Evolutionary conservation across 2,329 filamentous ascomycete species (phyloP).

Genomic region (Aspergillus awamori): DNA sequence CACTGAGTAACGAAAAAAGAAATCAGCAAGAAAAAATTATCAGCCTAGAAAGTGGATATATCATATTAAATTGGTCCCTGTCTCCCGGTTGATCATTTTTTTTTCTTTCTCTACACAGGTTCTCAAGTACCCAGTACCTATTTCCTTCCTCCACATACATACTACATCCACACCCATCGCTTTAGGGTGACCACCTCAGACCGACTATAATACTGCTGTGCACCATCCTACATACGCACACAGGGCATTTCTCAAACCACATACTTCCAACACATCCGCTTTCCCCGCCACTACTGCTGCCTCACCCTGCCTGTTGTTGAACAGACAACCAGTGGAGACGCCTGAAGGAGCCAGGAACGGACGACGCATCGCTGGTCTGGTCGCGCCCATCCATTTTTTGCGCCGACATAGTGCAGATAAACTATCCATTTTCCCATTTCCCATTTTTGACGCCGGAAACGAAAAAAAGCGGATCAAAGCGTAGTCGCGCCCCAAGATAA

Average conservation of each 20-base stretch:
- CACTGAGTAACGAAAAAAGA: conserved; percentile 12
- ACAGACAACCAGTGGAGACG: neutral
- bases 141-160: neutral
- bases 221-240: conserved; percentile 7
- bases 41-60: conserved; percentile 27
- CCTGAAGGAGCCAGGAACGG: conserved; percentile 1
- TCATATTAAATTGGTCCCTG: conserved; percentile 20
- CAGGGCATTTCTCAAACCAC: conserved; percentile 7
- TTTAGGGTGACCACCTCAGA: conserved; percentile 5
- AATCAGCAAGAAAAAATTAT: conserved; percentile 11
- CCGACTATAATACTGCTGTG: neutral
- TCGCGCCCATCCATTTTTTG: neutral
- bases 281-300: conserved; percentile 10
- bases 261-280: conserved; percentile 6
- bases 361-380: neutral
- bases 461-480: neutral
- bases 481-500: conserved; percentile 14
- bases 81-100: conserved; percentile 11
- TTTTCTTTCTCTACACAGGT: conserved; percentile 2
- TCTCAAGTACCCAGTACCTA: neutral
- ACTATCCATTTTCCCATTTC: neutral
- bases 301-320: neutral
- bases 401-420: neutral
- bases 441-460: conserved; percentile 1
- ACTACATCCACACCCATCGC: conserved; percentile 1